Percentiles rank a stretch among this genome's conserved stretches.
Evolutionary conservation across 495 filamentous ascomycete species (phyloP).

Genomic region (Penicillium ucsense): DNA sequence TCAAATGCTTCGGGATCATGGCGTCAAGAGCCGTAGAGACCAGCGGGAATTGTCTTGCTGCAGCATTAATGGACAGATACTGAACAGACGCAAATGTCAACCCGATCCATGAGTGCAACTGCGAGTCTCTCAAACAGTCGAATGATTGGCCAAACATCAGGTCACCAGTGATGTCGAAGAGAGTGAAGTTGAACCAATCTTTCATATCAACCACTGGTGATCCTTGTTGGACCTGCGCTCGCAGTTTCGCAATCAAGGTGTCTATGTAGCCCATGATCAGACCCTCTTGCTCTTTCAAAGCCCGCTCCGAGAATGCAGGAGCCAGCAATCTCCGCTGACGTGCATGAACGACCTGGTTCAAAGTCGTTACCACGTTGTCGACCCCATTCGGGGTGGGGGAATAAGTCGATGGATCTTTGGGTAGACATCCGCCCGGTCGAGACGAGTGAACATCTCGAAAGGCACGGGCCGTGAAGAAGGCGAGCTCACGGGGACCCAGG

Average conservation of each 20-base stretch:
- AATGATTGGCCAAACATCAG: slow-evolving; percentile 44
- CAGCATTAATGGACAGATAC: slow-evolving; percentile 9
- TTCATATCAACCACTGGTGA: slow-evolving; percentile 11
- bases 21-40: slow-evolving; percentile 7
- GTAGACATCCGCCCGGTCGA: slow-evolving; percentile 24
- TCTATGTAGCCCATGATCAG: slow-evolving; percentile 30
- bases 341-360: slow-evolving; percentile 19
- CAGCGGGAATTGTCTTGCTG: slow-evolving; percentile 22
- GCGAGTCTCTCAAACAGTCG: slow-evolving; percentile 29
- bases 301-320: slow-evolving; percentile 38
- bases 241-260: slow-evolving; percentile 25
- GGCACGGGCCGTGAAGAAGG: slow-evolving; percentile 43
- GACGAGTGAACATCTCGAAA: slow-evolving; percentile 51
- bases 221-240: neutral
- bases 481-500: slow-evolving; percentile 44
- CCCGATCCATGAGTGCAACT: slow-evolving; percentile 39
- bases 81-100: slow-evolving; percentile 29
- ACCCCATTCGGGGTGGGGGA: slow-evolving; percentile 14
- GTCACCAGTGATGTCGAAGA: slow-evolving; percentile 42
- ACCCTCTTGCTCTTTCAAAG: slow-evolving; percentile 28
- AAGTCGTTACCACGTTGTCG: slow-evolving; percentile 11
- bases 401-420: slow-evolving; percentile 15
- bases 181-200: slow-evolving; percentile 26
- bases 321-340: slow-evolving; percentile 31
- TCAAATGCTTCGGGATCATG: slow-evolving; percentile 6